Percentiles rank a stretch among this genome's conserved stretches.
These are phyloP conservation scores for Corymbia calophylla DNA, from an alignment of 441 rosid species.

Conservation along the genomic window DNA sequence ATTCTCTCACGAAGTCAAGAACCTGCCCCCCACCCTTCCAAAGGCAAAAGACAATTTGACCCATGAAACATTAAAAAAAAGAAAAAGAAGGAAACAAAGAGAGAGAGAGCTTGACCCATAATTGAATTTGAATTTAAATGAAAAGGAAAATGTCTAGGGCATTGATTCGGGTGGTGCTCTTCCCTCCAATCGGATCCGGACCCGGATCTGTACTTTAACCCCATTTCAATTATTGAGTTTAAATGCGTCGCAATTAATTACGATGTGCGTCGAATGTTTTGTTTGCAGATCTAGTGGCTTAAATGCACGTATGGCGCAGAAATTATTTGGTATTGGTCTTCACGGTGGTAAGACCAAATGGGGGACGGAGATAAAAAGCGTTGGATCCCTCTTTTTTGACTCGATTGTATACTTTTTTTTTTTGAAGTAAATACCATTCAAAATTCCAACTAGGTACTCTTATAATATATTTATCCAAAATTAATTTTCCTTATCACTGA, in stretches of 20 bases:
- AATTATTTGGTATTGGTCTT: background rate
- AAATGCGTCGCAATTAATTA: background rate
- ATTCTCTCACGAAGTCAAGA: background rate
- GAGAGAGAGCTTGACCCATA: background rate
- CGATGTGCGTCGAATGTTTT: background rate
- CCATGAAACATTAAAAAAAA: background rate
- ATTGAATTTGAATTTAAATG: background rate
- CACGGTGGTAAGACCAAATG: background rate
- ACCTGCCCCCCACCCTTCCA: background rate
- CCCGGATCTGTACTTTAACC: background rate
- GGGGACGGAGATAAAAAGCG: no score
- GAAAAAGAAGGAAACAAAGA: rapidly evolving
- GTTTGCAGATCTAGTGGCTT: background rate
- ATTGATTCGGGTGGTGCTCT: background rate
- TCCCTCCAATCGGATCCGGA: background rate
- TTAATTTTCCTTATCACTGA: background rate
- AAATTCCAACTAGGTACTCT: background rate
- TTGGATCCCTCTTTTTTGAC: background rate
- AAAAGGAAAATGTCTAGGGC: background rate
- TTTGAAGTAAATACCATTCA: background rate
- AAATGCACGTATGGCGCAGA: background rate
- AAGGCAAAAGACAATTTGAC: background rate
- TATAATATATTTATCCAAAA: rapidly evolving
- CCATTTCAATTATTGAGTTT: background rate
- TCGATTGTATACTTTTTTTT: background rate